Conservation (phyloP, 2,329 filamentous ascomycete species). For the Pseudogymnoascus sp. region DNA sequence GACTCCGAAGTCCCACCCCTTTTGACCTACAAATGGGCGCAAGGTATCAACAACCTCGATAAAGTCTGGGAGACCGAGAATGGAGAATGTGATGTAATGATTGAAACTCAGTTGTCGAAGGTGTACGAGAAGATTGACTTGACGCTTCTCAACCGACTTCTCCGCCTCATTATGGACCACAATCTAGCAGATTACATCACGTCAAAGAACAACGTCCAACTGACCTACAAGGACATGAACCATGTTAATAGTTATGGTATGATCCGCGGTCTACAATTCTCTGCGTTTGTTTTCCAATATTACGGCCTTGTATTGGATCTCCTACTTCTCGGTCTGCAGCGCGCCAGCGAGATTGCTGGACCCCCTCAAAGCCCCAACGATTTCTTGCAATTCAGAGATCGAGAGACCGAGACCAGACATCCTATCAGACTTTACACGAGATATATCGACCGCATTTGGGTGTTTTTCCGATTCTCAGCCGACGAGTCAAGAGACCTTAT, state of each 20-base stretch:
- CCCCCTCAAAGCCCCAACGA: slow-evolving; percentile 92
- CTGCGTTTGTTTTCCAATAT: slow-evolving; percentile 97
- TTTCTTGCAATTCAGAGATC: slow-evolving; percentile 93
- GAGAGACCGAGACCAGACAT: slow-evolving; percentile 84
- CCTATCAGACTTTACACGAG: slow-evolving; percentile 96
- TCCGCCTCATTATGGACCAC: slow-evolving; percentile 97
- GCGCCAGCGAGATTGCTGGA: slow-evolving; percentile 95
- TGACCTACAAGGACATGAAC: slow-evolving; percentile 99
- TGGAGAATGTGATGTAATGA: slow-evolving; percentile 96
- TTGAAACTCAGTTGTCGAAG: slow-evolving; percentile 97
- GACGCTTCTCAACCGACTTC: slow-evolving; percentile 84
- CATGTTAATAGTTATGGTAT: slow-evolving; percentile 98
- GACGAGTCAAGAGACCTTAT: slow-evolving; percentile 95
- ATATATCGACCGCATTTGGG: slow-evolving; percentile 98
- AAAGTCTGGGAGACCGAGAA: slow-evolving; percentile 91
- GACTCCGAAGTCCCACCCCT: slow-evolving; percentile 95
- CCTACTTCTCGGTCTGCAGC: slow-evolving; percentile 81
- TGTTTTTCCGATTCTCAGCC: slow-evolving; percentile 87
- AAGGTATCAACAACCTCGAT: slow-evolving; percentile 96
- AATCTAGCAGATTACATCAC: slow-evolving; percentile 99
- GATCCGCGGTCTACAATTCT: slow-evolving; percentile 96
- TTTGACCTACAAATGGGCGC: slow-evolving; percentile 96
- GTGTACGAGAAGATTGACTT: slow-evolving; percentile 99
- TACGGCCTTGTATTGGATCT: slow-evolving; percentile 94
- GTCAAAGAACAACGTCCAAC: slow-evolving; percentile 97